These are phyloP conservation scores for Zygoascus sp. DNA, from an alignment of 1,139 yeast species.

Conservation along the genomic window DNA sequence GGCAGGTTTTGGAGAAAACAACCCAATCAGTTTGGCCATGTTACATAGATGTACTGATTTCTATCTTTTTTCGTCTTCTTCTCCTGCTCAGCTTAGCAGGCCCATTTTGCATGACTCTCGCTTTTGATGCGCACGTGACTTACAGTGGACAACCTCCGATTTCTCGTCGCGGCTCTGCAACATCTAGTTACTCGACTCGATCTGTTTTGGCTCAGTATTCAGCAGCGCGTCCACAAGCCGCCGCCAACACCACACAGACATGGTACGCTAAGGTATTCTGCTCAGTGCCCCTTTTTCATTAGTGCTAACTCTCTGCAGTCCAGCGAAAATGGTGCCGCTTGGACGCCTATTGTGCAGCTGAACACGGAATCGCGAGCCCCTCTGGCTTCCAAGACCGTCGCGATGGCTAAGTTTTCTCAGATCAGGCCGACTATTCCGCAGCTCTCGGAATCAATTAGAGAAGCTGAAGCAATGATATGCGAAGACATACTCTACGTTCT, in stretches of 20 bases:
- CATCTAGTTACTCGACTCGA: not conserved
- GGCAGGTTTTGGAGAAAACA: too few species aligned
- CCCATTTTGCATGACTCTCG: too few species aligned
- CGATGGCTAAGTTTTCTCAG: conserved; percentile 26
- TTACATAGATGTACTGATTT: too few species aligned
- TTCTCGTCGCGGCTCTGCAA: not conserved
- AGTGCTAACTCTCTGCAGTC: not conserved
- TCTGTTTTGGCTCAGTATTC: too few species aligned
- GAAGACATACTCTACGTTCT: conserved; percentile 67
- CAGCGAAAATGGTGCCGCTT: not conserved
- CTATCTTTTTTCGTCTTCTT: too few species aligned
- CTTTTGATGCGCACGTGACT: too few species aligned
- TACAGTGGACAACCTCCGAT: not conserved
- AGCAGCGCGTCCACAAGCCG: not conserved
- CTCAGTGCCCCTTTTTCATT: too few species aligned
- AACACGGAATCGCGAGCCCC: conserved; percentile 22
- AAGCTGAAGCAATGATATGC: conserved; percentile 69
- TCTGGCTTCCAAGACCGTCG: conserved; percentile 24
- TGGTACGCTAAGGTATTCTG: too few species aligned
- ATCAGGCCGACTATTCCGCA: conserved; percentile 16
- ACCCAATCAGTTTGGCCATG: too few species aligned
- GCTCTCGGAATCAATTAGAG: conserved; percentile 28
- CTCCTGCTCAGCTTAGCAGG: too few species aligned
- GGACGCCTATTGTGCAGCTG: conserved; percentile 10
- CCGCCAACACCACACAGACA: not conserved